phyloP scores from a whole-genome alignment of 257 asterid species.

The Jacaranda mimosifolia region DNA sequence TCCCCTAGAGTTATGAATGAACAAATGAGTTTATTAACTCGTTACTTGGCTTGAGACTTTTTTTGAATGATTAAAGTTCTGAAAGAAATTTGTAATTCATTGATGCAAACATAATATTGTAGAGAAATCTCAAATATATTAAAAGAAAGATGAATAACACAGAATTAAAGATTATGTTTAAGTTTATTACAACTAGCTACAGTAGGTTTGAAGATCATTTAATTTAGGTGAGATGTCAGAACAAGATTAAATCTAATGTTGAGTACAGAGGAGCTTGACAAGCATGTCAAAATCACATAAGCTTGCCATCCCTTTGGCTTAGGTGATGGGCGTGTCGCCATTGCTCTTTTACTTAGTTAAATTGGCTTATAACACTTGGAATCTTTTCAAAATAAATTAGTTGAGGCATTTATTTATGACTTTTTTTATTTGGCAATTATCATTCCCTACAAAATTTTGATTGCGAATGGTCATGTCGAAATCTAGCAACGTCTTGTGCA shows the following conservation, averaged over 20 bases:
- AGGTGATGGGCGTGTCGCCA: not conserved
- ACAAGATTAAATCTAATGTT: not conserved
- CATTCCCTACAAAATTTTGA: not conserved
- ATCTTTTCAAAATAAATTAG: slow-evolving; percentile 13
- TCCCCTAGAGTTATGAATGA: slow-evolving; percentile 1
- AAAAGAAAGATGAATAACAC: not conserved
- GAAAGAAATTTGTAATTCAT: not conserved
- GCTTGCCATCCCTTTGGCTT: slow-evolving; percentile 11
- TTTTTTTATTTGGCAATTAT: not conserved
- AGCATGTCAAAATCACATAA: not conserved
- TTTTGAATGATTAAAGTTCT: not conserved
- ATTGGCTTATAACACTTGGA: slow-evolving; percentile 3
- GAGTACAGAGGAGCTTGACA: slow-evolving; percentile 12
- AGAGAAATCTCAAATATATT: not conserved
- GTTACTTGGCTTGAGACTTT: slow-evolving; percentile 26
- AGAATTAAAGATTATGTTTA: not conserved
- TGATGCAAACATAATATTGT: slow-evolving; percentile 1
- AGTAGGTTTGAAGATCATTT: slow-evolving; percentile 13
- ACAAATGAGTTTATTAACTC: slow-evolving; percentile 1
- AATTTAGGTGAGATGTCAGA: slow-evolving; percentile 22
- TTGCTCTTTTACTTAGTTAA: not conserved
- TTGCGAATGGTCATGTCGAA: not conserved
- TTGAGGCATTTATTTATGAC: slow-evolving; percentile 7
- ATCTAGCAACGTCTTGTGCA: slow-evolving; percentile 20
- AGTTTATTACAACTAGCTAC: not conserved